Evolutionary conservation across 257 asterid species (phyloP), one percentile per base, ranked within the genome.

Genomic region (Mitragyna speciosa): DNA sequence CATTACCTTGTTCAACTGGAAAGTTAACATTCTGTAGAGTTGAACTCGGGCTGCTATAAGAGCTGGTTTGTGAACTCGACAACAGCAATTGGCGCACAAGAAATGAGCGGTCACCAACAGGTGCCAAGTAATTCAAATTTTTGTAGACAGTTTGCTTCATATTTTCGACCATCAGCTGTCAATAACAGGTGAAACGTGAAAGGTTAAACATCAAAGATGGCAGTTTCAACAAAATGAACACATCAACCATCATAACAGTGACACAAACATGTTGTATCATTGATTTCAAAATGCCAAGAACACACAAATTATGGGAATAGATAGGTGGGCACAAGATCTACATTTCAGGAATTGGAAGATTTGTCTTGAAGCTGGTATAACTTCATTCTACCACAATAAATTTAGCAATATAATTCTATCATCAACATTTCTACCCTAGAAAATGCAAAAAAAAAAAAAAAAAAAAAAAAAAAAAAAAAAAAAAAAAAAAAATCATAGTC

Each of bases 91-190:
- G 86, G 80, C 75, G 76, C 56, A 81, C 41, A 63, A 71, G 85
- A 78, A 72, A 73, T 48, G 88, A 83, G 6, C 78, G 89, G 43
- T 88, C 91, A 70, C 81, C 80, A 79, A 88, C 45, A 22, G 84
- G 84, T 83, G 86, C 83, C 87, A 89, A 85, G n/a, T 82, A 83
- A 3, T 48, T 24, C 75, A 78, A 67, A 82, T 91, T 91, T 75
- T 70, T 83, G 77, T 90, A 93, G 68, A 85, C 95, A 70, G 31
- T 70, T 68, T 70, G 87, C 84, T 89, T 94, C 84, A 86, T 78
- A 20, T 80, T 82, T 58, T 94, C 94, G 77, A 90, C 93, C 86
- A 82, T 22, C 39, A 78, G 75, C 97, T 93, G 89, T 74, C 73
- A 84, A 82, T 63, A 70, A 56, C 74, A 81, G 67, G 58, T 73